A percentile compares a stretch with the other conserved stretches of the same genome.
phyloP scores from a whole-genome alignment of 2,329 filamentous ascomycete genomes.

The Paraphoma chrysanthemicola region DNA sequence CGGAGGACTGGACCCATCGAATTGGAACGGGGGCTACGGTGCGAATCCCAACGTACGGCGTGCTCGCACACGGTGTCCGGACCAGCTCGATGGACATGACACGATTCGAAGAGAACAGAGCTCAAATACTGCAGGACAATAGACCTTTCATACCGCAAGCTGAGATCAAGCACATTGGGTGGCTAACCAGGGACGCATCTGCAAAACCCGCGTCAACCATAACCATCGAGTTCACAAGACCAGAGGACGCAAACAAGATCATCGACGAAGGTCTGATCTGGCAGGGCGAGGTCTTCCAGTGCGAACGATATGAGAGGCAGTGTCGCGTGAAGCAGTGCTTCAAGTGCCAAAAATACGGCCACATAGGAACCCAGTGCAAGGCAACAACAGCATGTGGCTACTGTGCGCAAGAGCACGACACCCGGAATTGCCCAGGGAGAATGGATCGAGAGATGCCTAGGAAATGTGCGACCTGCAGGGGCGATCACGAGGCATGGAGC shows the following conservation, averaged over 20 bases:
- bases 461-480: conserved; percentile 17
- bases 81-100: too few species aligned
- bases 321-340: conserved; percentile 19
- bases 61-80: too few species aligned
- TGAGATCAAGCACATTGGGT: background rate
- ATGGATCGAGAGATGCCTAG: conserved; percentile 5
- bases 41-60: too few species aligned
- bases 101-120: conserved; percentile 22
- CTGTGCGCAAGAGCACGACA: conserved; percentile 15
- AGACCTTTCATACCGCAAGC: conserved; percentile 19
- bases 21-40: too few species aligned
- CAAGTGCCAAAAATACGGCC: conserved; percentile 23
- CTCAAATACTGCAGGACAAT: conserved; percentile 21
- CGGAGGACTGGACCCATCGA: too few species aligned
- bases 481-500: conserved; percentile 19
- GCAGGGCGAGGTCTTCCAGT: conserved; percentile 20
- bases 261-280: conserved; percentile 20
- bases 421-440: conserved; percentile 14
- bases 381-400: conserved; percentile 21
- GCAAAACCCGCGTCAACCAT: conserved; percentile 5
- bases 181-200: too few species aligned
- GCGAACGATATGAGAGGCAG: conserved; percentile 21
- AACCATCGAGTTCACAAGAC: conserved; percentile 20
- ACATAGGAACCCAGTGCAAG: conserved; percentile 29
- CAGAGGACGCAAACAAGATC: conserved; percentile 26